Conservation (phyloP, 1,284 basidiomycete genomes). For the Cryptococcus sp. region DNA sequence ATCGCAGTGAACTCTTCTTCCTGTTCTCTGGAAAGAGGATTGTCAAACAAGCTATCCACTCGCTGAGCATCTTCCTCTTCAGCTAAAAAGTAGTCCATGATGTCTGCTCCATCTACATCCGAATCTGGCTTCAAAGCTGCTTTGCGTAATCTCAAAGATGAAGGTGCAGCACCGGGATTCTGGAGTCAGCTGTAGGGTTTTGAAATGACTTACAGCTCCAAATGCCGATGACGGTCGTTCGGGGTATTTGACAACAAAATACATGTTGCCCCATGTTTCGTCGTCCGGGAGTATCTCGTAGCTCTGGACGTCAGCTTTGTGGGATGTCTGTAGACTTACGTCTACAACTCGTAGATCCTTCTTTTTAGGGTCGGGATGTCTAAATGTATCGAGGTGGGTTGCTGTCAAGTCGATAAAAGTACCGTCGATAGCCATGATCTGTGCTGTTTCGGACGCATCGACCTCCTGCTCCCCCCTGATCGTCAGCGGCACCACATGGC, state of each 20-base stretch:
- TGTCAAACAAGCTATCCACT: slow-evolving; percentile 19
- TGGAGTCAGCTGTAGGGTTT: slow-evolving; percentile 42
- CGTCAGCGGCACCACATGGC: background rate
- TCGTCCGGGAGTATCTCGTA: slow-evolving; percentile 83
- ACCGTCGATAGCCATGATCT: slow-evolving; percentile 74
- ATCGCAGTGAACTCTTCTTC: slow-evolving; percentile 17
- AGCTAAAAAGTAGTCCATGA: slow-evolving; percentile 83
- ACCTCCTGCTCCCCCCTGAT: slow-evolving; percentile 45
- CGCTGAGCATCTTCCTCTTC: slow-evolving; percentile 60
- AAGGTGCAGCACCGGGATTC: slow-evolving; percentile 58
- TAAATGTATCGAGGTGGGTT: slow-evolving; percentile 56
- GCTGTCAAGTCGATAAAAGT: slow-evolving; percentile 68
- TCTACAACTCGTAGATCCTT: slow-evolving; percentile 70
- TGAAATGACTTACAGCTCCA: slow-evolving; percentile 56
- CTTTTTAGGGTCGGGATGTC: slow-evolving; percentile 65
- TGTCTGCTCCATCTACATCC: slow-evolving; percentile 65
- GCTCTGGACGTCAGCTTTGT: slow-evolving; percentile 30
- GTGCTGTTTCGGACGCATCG: slow-evolving; percentile 72
- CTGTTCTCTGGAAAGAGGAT: slow-evolving; percentile 19
- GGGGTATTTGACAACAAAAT: slow-evolving; percentile 80
- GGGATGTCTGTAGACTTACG: slow-evolving; percentile 33
- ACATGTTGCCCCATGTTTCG: slow-evolving; percentile 83
- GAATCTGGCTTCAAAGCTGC: slow-evolving; percentile 81
- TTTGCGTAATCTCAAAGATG: slow-evolving; percentile 60
- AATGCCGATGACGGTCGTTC: slow-evolving; percentile 72